Base-by-base conservation (phyloP, 495 filamentous ascomycete genomes). In the Pseudevernia furfuracea region DNA sequence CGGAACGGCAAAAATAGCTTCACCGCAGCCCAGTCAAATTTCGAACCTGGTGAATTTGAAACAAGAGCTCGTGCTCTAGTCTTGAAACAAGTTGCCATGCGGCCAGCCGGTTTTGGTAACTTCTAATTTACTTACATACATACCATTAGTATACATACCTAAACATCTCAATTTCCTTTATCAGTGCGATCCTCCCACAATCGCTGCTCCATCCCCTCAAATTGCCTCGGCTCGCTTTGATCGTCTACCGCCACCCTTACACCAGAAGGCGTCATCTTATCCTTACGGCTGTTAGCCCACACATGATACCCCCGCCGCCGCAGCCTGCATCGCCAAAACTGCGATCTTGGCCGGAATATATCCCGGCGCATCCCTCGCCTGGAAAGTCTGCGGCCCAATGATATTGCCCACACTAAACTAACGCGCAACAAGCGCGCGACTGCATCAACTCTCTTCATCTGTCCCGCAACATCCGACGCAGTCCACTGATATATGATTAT, bases 351-450 rank as follows among this genome's bases (percentile, higher is more conserved):
- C 86, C 1, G 84, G 85, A 14, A 71, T 79, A 68, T 84, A 87
- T 8, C 81, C 75, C 0, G 86, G 86, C 11, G 81, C 82, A 68
- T 87, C 84, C 14, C 68, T 73, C 0, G 76, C 74, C 55, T 80
- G 80, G 68, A 89, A 89, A 4, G 87, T 82, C 71, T 88, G 85
- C 6, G 86, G 86, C 0, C 86, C 84, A 69, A 88, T 86, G 66
- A 88, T 86, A 67, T 84, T 87, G 8, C 85, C 86, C 17, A 87
- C 70, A 23, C 81, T 83, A 74, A 87, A 88, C 21, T 79, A 81
- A 4, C 78, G 82, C 25, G 79, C 76, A 44, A 88, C 72, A 25
- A 87, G 72, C 25, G 85, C 81, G 19, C 81, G 21, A 80, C 81
- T 28, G 80, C 80, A 15, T 81, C 78, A 36, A 85, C 76, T 12